Evolutionary conservation across 2,329 filamentous ascomycete species (phyloP), one percentile per base, ranked within the genome.

Genomic region (Alternaria burnsii): DNA sequence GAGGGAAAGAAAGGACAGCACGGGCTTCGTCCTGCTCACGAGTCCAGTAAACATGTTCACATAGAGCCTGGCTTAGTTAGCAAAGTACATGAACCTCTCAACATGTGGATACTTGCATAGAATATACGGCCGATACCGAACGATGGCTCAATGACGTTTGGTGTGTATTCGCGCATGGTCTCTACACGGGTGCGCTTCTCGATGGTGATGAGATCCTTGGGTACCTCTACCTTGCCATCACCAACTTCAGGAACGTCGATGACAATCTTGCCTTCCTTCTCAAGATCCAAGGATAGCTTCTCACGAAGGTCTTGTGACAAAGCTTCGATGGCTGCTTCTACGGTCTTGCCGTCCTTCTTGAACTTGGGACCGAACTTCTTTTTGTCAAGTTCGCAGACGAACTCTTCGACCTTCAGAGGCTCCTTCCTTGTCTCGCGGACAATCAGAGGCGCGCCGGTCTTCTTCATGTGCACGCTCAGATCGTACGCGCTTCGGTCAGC

Each of bases 71-170:
- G 54, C 81, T 64, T 73, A 91, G 62, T 72, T 57, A 71, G 63
- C 55, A 50, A 36, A 6, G n/a, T 32, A 24, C 22, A 14, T 14
- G 18, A 20, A 18, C 9, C 2, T 4, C 12, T 30, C 12, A 28
- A 20, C 12, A 30, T 5, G 2, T 38, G 14, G 32, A 7, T n/a
- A 71, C 71, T 69, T 62, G 74, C 68, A 89, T 97, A 98, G 59
- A 98, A 84, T 65, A 98, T 97, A 71, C 94, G 89, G 61, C 94
- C 95, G 74, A 98, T 97, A 84, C 94, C 94, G 73, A 98, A 99
- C 0, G 94, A 98, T 2, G 94, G 95, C 83, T 99, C 95, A 71
- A 98, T 96, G 48, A 97, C 93, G 76, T 97, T 97, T 61, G 94
- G 94, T 0, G 91, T 96, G 82, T 92, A 99, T 78, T 97, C 94